Evolutionary conservation across 2,329 filamentous ascomycete species (phyloP).

Genomic region (Colletotrichum simmondsii): DNA sequence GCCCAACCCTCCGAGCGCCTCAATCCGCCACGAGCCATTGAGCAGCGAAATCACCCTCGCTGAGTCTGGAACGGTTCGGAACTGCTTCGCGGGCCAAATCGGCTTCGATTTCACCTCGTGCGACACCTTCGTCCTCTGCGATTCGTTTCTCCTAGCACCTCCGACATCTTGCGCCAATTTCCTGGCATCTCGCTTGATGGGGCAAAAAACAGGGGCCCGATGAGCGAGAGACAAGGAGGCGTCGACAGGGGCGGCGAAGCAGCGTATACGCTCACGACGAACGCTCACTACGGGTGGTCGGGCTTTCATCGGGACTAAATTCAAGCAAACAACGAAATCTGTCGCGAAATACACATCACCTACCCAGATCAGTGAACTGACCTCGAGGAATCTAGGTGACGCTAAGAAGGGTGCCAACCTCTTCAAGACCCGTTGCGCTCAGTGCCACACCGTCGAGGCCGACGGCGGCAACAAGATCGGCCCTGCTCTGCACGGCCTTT

Average conservation of each 20-base stretch:
- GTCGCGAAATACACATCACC: background rate
- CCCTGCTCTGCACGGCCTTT: slow-evolving; percentile 95
- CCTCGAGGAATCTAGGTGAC: slow-evolving; percentile 72
- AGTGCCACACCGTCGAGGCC: slow-evolving; percentile 96
- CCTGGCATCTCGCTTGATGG: slow-evolving; percentile 28
- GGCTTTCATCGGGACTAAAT: background rate
- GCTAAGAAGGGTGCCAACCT: slow-evolving; percentile 96
- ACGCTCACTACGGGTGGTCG: background rate
- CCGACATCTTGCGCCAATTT: slow-evolving; percentile 47
- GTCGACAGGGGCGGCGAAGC: background rate
- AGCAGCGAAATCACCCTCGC: background rate
- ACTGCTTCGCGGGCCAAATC: background rate
- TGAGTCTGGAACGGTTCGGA: background rate
- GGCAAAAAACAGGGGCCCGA: slow-evolving; percentile 1
- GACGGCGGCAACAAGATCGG: slow-evolving; percentile 98
- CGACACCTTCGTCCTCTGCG: background rate
- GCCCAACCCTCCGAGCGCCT: background rate
- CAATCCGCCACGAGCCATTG: slow-evolving; percentile 25
- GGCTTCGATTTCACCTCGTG: background rate
- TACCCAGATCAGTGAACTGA: slow-evolving; percentile 9
- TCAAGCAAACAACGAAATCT: slow-evolving; percentile 4
- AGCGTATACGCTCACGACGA: background rate
- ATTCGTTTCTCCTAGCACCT: background rate
- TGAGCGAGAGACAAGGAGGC: slow-evolving; percentile 11
- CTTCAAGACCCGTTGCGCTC: slow-evolving; percentile 98